Conservation (phyloP, 2,329 filamentous ascomycete species). For the Fusarium hostae region DNA sequence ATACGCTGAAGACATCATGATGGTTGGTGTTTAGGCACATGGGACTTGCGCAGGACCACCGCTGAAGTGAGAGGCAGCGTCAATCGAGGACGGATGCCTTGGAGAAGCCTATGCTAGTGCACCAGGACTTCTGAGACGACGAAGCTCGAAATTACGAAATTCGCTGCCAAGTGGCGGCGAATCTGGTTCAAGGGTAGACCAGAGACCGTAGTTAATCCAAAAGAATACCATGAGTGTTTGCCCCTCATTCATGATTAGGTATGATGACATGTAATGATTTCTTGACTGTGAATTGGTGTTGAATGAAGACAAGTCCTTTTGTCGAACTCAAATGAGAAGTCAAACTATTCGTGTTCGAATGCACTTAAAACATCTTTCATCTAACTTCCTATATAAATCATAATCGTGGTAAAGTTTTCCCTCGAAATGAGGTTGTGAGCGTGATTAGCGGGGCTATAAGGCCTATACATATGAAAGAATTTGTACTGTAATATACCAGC, state of each 20-base stretch:
- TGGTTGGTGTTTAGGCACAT: conserved; percentile 41
- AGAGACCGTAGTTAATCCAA: conserved; percentile 41
- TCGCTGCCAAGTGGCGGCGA: conserved; percentile 45
- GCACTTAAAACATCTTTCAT: background rate
- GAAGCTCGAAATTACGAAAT: conserved; percentile 42
- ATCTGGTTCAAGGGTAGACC: conserved; percentile 37
- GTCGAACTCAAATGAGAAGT: background rate
- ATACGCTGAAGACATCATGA: conserved; percentile 39
- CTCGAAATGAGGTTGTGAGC: background rate
- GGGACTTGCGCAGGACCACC: conserved; percentile 36
- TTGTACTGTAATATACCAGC: background rate
- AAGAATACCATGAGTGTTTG: conserved; percentile 37
- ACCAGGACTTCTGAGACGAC: conserved; percentile 40
- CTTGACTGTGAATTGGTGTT: background rate
- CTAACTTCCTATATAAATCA: background rate
- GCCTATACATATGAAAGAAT: no score
- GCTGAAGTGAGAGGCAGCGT: conserved; percentile 36
- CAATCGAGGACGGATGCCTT: conserved; percentile 30
- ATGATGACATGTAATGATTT: conserved; percentile 8
- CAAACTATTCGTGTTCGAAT: background rate
- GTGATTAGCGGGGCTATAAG: background rate
- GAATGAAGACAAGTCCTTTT: background rate
- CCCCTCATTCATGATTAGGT: conserved; percentile 28
- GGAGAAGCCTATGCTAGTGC: conserved; percentile 46
- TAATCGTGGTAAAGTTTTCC: background rate